Base-by-base conservation (phyloP, 179 eudicot genomes). In the Nepenthes alata region DNA sequence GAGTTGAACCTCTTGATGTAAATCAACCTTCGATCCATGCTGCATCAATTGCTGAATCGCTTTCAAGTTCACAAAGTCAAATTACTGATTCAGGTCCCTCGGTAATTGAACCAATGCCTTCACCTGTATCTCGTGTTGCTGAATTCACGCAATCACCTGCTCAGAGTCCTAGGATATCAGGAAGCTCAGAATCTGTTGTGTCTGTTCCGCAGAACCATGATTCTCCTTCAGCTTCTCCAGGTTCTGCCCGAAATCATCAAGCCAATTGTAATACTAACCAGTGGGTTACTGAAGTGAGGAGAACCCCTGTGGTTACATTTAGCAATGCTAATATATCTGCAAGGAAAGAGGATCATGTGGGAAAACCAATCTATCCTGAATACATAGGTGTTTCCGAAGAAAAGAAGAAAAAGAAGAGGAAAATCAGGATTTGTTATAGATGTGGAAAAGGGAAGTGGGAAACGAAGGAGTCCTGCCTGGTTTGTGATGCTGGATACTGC, bases 381-480 rank as follows among this genome's bases (percentile, higher is more conserved):
- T 85, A 75, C 67, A 79, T 81, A 41, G 82, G 70, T 34, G 81
- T 81, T 53, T 74, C 89, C 2, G 74, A 77, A 67, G 91, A 78
- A 57, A 85, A 74, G 65, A 78, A 75, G 78, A 88, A 84, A 69
- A 81, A 75, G 35, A 76, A 72, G 72, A 74, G 74, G 64, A 89
- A 78, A 62, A 66, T 62, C 39, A 75, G 62, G 67, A 76, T 85
- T 12, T 87, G 95, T 75, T 78, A 66, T 57, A 64, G 95, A 55
- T 87, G 91, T 74, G 83, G 86, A 16, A 87, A 80, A 67, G 91
- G 81, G 62, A 87, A 82, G 70, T 85, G 91, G 95, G 88, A 82
- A 58, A 71, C 71, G 3, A 87, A 85, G 62, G 95, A 87, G 58
- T 74, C 83, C 0, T 87, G 95, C 57, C 48, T 87, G 8, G 91